Conservation (phyloP, 371 early-diverging fungal species). For the Mortierella sp. region DNA sequence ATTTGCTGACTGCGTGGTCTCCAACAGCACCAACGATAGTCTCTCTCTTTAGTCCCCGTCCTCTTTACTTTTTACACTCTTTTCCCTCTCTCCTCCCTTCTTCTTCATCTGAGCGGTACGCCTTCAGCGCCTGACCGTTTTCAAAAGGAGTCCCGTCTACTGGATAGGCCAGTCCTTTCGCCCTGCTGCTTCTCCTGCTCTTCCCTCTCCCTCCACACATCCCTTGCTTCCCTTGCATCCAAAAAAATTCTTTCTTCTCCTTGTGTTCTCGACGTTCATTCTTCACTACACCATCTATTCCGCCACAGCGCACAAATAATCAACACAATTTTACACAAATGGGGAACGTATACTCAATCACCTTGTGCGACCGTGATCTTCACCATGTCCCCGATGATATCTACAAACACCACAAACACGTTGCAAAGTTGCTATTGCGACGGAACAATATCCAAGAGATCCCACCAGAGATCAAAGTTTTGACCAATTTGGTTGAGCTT, state of each 20-base stretch:
- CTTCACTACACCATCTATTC: no score
- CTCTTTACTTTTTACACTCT: not conserved
- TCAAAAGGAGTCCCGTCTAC: not conserved
- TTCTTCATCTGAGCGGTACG: not conserved
- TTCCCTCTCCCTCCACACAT: not conserved
- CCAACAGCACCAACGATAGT: conserved; percentile 24
- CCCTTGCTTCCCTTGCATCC: not conserved
- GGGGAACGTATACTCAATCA: conserved; percentile 54
- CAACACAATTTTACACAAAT: conserved; percentile 1
- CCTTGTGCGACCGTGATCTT: conserved; percentile 47
- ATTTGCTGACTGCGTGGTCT: conserved; percentile 12
- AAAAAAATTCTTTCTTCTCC: no score
- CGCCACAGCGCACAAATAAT: no score
- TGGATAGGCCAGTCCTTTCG: not conserved
- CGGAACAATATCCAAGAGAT: conserved; percentile 49
- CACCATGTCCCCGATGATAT: conserved; percentile 52
- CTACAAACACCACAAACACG: conserved; percentile 53
- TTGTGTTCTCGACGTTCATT: no score
- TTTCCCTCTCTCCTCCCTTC: not conserved
- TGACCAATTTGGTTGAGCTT: conserved; percentile 53
- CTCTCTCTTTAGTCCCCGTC: not conserved
- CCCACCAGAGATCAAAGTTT: conserved; percentile 45
- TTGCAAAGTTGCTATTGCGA: conserved; percentile 35
- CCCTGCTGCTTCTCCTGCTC: not conserved
- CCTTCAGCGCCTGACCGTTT: not conserved